These are phyloP conservation scores for Rhizopogon rudus DNA, from an alignment of 768 basidiomycete species.

Conservation along the genomic window DNA sequence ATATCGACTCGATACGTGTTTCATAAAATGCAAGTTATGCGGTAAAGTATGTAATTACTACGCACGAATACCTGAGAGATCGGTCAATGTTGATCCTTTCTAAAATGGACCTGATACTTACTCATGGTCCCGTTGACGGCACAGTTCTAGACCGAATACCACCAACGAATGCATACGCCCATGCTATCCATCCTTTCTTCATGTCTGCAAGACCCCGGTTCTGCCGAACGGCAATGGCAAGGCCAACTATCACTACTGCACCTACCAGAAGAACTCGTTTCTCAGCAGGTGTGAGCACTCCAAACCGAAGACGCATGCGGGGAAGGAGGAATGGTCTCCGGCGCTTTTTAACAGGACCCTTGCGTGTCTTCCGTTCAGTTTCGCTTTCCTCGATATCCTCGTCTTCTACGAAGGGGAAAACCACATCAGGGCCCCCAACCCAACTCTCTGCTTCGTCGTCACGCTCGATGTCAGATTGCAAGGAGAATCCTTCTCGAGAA, in stretches of 20 bases:
- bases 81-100: not conserved
- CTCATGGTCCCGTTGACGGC: not conserved
- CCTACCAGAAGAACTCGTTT: slow-evolving; percentile 46
- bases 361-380: slow-evolving; percentile 18
- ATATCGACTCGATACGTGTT: not conserved
- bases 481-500: not conserved
- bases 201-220: not conserved
- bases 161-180: not conserved
- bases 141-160: not conserved
- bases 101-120: not conserved
- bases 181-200: not conserved
- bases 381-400: slow-evolving; percentile 36
- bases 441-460: slow-evolving; percentile 59
- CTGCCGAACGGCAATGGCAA: slow-evolving; percentile 49
- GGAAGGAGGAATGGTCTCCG: slow-evolving; percentile 5
- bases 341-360: not conserved
- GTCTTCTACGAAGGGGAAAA: slow-evolving; percentile 36
- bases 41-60: not conserved
- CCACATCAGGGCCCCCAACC: slow-evolving; percentile 47
- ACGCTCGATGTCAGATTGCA: not conserved
- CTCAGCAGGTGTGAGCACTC: slow-evolving; percentile 22
- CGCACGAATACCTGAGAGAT: not conserved
- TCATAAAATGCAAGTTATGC: not conserved
- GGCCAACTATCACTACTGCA: slow-evolving; percentile 63
- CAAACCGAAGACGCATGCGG: slow-evolving; percentile 12